Conservation (phyloP, 2,329 filamentous ascomycete genomes). For the Fusarium sororula region DNA sequence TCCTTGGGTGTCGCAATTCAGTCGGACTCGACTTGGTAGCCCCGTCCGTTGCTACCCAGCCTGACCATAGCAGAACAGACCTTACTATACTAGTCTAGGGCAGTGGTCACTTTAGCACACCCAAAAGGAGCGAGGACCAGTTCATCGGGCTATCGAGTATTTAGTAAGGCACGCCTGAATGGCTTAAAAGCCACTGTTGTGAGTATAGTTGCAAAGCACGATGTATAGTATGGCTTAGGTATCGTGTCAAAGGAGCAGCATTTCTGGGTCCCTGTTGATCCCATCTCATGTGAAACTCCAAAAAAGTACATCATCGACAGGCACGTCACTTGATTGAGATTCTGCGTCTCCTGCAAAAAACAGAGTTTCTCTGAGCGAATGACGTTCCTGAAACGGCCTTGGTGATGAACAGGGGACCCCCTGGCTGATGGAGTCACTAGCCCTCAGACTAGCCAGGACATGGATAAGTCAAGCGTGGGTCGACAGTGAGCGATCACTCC, state of each 20-base stretch:
- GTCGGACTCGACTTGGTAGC: conserved; percentile 8
- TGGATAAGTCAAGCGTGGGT: conserved; percentile 33
- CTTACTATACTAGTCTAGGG: background rate
- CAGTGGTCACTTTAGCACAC: background rate
- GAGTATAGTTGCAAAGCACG: background rate
- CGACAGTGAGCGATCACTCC: conserved; percentile 40
- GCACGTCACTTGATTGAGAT: conserved; percentile 16
- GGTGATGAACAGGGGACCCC: conserved; percentile 32
- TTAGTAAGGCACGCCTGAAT: conserved; percentile 18
- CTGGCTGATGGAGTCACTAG: conserved; percentile 29
- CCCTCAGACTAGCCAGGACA: conserved; percentile 36
- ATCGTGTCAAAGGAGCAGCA: background rate
- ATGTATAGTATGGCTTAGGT: background rate
- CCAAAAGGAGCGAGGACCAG: conserved; percentile 1
- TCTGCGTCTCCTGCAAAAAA: conserved; percentile 4
- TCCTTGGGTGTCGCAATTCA: conserved; percentile 23
- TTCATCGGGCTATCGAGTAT: conserved; percentile 20
- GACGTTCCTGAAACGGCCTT: conserved; percentile 44
- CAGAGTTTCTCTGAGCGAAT: conserved; percentile 30
- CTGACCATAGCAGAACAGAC: background rate
- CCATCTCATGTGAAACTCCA: conserved; percentile 8
- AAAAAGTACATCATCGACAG: conserved; percentile 18
- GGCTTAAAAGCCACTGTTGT: conserved; percentile 12
- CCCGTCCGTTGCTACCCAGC: conserved; percentile 17
- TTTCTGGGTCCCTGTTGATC: conserved; percentile 12